Evolutionary conservation across 2,329 filamentous ascomycete genomes (phyloP), one percentile per base, ranked within the genome.

Genomic region (Ceratocystis huliohia): DNA sequence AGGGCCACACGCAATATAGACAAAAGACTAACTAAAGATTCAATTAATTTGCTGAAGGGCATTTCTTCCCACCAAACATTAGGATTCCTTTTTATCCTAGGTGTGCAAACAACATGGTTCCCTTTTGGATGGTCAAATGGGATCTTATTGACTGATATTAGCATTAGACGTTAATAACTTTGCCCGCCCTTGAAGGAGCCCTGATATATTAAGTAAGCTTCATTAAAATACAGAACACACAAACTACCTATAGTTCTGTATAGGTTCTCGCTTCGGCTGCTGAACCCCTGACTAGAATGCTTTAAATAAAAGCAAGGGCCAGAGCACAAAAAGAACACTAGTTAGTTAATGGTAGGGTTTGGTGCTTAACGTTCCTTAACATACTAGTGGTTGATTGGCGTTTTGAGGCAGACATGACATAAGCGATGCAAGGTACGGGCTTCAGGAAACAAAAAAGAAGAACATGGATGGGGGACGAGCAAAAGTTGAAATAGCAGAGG

Each of bases 371-470:
- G 48, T 53, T 53, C 48, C 48, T 53, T 28, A 20, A 28, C 56
- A 59, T 6, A 59, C 56, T 37, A 20, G 22, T 28, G 15, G n/a
- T 13, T 25, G n/a, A 25, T 53, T 59, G 28, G 6, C 56, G 56
- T 30, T 53, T 15, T 20, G 28, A 10, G 56, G 17, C 33, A 37
- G 56, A 37, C 56, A 37, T 41, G 37, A 41, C 37, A 56, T 30
- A 33, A 28, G 8, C 22, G 4, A 59, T 59, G 56, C 56, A 59
- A 59, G 56, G 56, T 59, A 30, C 22, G 33, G 13, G n/a, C 37
- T 59, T 28, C 30, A 59, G 33, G 56, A 59, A 59, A 28, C 30
- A 17, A 59, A 59, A 59, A 59, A 59, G 56, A 59, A 59, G 56
- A 20, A 59, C 28, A 59, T 13, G 4, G 48, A 25, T 25, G 22